phyloP scores from a whole-genome alignment of 2,329 filamentous ascomycete genomes.

The Penicillium thymicola region DNA sequence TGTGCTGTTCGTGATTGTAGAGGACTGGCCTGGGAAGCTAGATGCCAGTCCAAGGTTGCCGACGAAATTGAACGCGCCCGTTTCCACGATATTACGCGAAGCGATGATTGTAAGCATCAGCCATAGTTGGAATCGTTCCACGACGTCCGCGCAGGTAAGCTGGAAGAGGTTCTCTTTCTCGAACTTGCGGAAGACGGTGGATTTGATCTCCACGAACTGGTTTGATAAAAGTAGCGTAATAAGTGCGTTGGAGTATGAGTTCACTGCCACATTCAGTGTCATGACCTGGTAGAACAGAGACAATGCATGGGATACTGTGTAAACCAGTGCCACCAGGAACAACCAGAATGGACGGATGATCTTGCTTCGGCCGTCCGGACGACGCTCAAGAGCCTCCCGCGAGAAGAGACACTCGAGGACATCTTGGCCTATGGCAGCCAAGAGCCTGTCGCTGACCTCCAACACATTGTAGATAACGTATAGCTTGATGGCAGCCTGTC shows the following conservation, averaged over 20 bases:
- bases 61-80: conserved; percentile 70
- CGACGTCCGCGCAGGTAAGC: conserved; percentile 91
- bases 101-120: conserved; percentile 96
- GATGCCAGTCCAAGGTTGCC: conserved; percentile 36
- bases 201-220: conserved; percentile 98
- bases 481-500: conserved; percentile 93
- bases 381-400: conserved; percentile 83
- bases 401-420: conserved; percentile 95
- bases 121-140: conserved; percentile 96
- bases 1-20: conserved; percentile 45
- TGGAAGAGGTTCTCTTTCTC: conserved; percentile 98
- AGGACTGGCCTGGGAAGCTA: conserved; percentile 28
- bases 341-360: conserved; percentile 84
- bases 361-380: conserved; percentile 85
- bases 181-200: conserved; percentile 96
- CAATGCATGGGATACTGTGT: conserved; percentile 83
- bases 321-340: conserved; percentile 79
- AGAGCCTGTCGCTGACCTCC: conserved; percentile 80
- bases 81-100: conserved; percentile 92
- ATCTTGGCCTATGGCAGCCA: conserved; percentile 91
- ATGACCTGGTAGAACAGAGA: conserved; percentile 97
- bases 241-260: conserved; percentile 95
- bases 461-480: conserved; percentile 99
- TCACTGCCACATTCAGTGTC: conserved; percentile 94
- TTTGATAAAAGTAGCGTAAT: conserved; percentile 91